A percentile compares a stretch with the other conserved stretches of the same genome.
phyloP scores from a whole-genome alignment of 1,139 yeast genomes.

The Pichia sp. region DNA sequence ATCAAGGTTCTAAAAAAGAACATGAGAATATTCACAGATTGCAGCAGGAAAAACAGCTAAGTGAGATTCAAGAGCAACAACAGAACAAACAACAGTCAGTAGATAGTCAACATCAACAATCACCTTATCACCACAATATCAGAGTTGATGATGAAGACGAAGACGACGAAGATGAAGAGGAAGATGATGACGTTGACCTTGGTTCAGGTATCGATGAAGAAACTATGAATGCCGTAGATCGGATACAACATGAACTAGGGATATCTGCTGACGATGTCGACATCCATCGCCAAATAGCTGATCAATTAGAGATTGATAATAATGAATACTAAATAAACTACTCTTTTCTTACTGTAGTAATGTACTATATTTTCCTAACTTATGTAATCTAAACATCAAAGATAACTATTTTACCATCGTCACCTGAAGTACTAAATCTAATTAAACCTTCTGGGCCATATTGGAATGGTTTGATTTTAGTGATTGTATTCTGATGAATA shows the following conservation, averaged over 20 bases:
- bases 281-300: conserved; percentile 13
- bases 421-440: conserved; percentile 64
- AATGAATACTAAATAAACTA: conserved; percentile 6
- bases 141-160: background rate
- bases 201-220: conserved; percentile 11
- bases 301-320: conserved; percentile 11
- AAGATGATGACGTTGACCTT: conserved; percentile 10
- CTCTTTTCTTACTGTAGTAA: background rate
- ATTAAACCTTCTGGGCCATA: conserved; percentile 33
- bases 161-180: conserved; percentile 4
- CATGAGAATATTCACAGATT: background rate
- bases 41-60: background rate
- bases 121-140: background rate
- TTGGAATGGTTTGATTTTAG: conserved; percentile 49
- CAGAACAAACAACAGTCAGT: background rate
- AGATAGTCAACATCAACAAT: background rate
- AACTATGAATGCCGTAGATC: conserved; percentile 10
- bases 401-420: conserved; percentile 86
- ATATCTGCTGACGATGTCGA: conserved; percentile 10
- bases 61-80: background rate
- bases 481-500: conserved; percentile 87
- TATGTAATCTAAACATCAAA: conserved; percentile 31
- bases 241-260: conserved; percentile 11
- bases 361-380: background rate
- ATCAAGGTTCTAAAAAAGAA: background rate